These are phyloP conservation scores for Ophioceras dolichostomum DNA, from an alignment of 2,329 filamentous ascomycete species.

Conservation along the genomic window DNA sequence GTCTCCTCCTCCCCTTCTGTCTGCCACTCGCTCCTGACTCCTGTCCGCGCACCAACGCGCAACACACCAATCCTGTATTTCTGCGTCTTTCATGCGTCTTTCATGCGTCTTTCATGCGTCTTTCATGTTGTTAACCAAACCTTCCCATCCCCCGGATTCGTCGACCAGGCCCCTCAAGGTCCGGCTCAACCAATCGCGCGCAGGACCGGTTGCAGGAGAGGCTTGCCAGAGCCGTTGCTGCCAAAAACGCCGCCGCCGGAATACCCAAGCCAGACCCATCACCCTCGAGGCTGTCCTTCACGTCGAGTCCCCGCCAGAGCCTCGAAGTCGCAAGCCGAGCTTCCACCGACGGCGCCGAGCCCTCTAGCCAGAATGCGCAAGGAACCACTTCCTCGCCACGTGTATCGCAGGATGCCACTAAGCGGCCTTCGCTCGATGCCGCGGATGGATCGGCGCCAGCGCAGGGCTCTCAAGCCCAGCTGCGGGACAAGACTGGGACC, in stretches of 20 bases:
- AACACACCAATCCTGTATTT: no score
- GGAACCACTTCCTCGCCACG: neutral
- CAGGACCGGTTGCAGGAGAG: slow-evolving; percentile 84
- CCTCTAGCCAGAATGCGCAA: slow-evolving; percentile 4
- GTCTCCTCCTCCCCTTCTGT: slow-evolving; percentile 6
- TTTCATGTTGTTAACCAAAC: no score
- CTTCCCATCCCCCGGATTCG: no score
- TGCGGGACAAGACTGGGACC: neutral
- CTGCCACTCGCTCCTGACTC: slow-evolving; percentile 1
- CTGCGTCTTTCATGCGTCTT: slow-evolving; percentile 9
- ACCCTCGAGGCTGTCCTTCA: slow-evolving; percentile 26
- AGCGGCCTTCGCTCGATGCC: slow-evolving; percentile 5
- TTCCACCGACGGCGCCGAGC: slow-evolving; percentile 17
- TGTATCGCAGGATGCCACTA: slow-evolving; percentile 8
- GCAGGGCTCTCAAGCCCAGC: no score
- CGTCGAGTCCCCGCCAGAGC: slow-evolving; percentile 28
- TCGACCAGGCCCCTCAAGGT: slow-evolving; percentile 40
- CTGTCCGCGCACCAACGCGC: no score
- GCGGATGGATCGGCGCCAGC: no score
- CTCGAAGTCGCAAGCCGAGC: slow-evolving; percentile 19
- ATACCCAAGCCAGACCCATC: slow-evolving; percentile 28
- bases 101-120: slow-evolving; percentile 9
- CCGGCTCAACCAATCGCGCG: slow-evolving; percentile 48
- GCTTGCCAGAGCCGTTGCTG: slow-evolving; percentile 75
- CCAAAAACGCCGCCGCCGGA: slow-evolving; percentile 42